A percentile compares a stretch with the other conserved stretches of the same genome.
phyloP scores from a whole-genome alignment of 139 green algal genomes.

The Tetraselmis striata region DNA sequence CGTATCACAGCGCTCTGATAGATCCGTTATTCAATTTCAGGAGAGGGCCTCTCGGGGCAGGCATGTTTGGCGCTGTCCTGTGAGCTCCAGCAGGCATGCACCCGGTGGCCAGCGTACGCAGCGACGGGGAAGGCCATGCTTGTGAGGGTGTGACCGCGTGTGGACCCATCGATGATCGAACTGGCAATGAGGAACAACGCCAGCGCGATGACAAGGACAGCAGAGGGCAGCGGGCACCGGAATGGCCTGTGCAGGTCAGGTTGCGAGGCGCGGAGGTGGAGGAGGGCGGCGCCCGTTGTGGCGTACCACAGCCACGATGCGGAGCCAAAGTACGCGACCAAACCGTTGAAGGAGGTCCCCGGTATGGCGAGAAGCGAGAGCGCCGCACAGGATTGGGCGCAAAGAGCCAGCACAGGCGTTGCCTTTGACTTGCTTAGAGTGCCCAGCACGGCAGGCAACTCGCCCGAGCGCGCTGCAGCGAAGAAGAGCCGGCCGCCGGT shows the following conservation, averaged over 20 bases:
- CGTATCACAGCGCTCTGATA: no score
- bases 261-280: background rate
- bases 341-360: background rate
- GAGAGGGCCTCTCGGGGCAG: no score
- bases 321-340: background rate
- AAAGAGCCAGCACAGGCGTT: background rate
- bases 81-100: no score
- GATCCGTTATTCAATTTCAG: no score
- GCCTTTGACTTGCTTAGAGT: background rate
- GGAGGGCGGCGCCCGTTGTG: background rate
- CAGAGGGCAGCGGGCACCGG: background rate
- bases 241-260: background rate
- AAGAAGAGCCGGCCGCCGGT: background rate
- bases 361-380: background rate
- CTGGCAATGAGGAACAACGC: background rate
- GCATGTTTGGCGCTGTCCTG: no score
- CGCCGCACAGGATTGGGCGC: background rate
- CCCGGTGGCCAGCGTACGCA: background rate
- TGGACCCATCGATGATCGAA: background rate
- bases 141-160: background rate
- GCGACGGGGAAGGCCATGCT: background rate
- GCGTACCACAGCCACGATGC: background rate
- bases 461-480: background rate
- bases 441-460: background rate
- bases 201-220: background rate